Conservation (phyloP, 2,329 filamentous ascomycete genomes). For the Aspergillus sclerotialis region DNA sequence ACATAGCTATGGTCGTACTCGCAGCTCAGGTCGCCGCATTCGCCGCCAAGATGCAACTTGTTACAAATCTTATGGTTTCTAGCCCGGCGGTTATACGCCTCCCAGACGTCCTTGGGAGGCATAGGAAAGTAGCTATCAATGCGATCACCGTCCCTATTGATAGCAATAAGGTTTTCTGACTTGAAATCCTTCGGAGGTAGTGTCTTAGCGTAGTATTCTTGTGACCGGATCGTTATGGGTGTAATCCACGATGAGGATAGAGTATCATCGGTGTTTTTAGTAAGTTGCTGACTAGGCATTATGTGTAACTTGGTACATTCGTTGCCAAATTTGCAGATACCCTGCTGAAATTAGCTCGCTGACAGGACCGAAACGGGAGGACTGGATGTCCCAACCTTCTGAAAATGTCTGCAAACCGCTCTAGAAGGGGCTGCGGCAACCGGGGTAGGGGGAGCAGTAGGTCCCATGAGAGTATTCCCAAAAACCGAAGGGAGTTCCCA, state of each 20-base stretch:
- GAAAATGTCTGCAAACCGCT: conserved; percentile 25
- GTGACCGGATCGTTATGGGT: conserved; percentile 9
- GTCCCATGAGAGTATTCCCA: conserved; percentile 30
- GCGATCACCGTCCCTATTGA: conserved; percentile 43
- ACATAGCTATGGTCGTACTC: conserved; percentile 43
- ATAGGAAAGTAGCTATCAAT: conserved; percentile 38
- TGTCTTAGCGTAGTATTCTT: conserved; percentile 13
- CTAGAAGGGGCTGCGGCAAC: conserved; percentile 7
- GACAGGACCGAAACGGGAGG: no score
- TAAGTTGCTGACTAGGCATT: conserved; percentile 17
- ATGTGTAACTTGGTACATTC: conserved; percentile 25
- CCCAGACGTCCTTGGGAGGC: conserved; percentile 31
- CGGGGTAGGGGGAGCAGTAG: conserved; percentile 19
- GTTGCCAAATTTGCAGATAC: conserved; percentile 25
- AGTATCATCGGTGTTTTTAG: conserved; percentile 12
- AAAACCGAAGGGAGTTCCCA: conserved; percentile 50
- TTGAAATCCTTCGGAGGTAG: conserved; percentile 13
- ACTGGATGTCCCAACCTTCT: conserved; percentile 19
- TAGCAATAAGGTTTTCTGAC: conserved; percentile 29
- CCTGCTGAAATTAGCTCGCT: conserved; percentile 11
- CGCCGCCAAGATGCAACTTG: conserved; percentile 37
- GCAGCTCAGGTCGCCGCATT: conserved; percentile 33
- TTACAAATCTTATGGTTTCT: conserved; percentile 44
- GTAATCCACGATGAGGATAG: conserved; percentile 9
- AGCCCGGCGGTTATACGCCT: conserved; percentile 33